phyloP scores from a whole-genome alignment of 2,329 filamentous ascomycete species.

The Cercospora zeae-maydis region DNA sequence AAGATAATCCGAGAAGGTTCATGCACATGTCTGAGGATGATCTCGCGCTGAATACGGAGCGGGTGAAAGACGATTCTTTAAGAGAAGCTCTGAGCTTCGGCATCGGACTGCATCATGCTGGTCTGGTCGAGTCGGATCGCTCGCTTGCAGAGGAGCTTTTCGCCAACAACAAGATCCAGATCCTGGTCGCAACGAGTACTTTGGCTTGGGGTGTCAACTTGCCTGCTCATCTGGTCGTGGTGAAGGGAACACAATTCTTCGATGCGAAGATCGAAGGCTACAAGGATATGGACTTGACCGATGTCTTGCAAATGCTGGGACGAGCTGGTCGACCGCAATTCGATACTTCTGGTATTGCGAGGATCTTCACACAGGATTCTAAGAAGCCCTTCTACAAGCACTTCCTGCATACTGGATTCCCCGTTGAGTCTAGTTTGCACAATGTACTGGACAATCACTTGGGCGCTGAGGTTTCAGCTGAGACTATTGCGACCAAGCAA shows the following conservation, averaged over 20 bases:
- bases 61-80: constrained; percentile 89
- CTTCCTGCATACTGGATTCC: constrained; percentile 96
- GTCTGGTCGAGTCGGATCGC: constrained; percentile 90
- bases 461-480: constrained; percentile 88
- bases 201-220: constrained; percentile 98
- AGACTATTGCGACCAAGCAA: constrained; percentile 89
- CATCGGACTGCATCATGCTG: constrained; percentile 94
- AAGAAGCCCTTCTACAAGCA: constrained; percentile 99
- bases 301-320: constrained; percentile 96
- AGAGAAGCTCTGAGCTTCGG: constrained; percentile 95
- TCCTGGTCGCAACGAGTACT: constrained; percentile 91
- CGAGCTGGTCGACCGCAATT: constrained; percentile 95
- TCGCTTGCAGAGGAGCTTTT: constrained; percentile 92
- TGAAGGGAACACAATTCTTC: constrained; percentile 97
- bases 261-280: constrained; percentile 97
- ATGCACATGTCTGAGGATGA: constrained; percentile 94
- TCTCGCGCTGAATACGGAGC: constrained; percentile 76
- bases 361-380: constrained; percentile 94
- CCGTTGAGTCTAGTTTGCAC: constrained; percentile 92
- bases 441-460: constrained; percentile 97
- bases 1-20: constrained; percentile 92
- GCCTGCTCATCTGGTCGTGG: constrained; percentile 92
- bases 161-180: constrained; percentile 95
- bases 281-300: constrained; percentile 97
- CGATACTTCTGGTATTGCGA: constrained; percentile 89